Evolutionary conservation across 2,329 filamentous ascomycete species (phyloP), one percentile per base, ranked within the genome.

Genomic region (Microsporum audouinii): DNA sequence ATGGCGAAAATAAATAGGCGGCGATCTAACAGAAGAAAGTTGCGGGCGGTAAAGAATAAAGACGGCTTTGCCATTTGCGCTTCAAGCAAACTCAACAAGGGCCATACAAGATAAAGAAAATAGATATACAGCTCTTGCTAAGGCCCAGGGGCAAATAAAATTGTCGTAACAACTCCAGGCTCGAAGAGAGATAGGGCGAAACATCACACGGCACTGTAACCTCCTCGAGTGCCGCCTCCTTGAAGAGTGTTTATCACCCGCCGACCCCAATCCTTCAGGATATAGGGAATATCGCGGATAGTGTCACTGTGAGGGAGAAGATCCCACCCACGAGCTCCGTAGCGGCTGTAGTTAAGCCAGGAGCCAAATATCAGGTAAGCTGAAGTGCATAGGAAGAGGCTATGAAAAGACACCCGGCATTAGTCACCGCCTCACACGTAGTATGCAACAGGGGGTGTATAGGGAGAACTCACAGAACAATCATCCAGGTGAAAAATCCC

Each of bases 281-380:
- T 81, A 71, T 96, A 97, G 2, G 94, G 94, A 23, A 96, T 77
- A 70, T 99, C 94, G 65, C 92, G 86, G 68, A 97, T 88, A 0
- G 89, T 88, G 73, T 99, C 94, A 66, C 88, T 88, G 72, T 97
- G 92, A 12, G 94, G 94, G 17, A 97, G 80, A 17, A 96, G 81
- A 70, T 97, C 94, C 91, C 91, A 97, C 61, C 94, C 94, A 51
- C 92, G 83, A 59, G 92, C 91, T 56, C 92, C 92, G 75, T 96
- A 96, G 64, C 91, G 88, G 78, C 91, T 96, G 81, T 97, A 97
- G 79, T 97, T 97, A 73, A 97, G 85, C 94, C 94, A 99, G 23
- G 91, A 95, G 65, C 92, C 91, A 71, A 97, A 97, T 73, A 97
- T 96, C 66, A 99, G 86, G 77, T 97, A 99, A 29, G 91, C 79